A percentile compares a stretch with the other conserved stretches of the same genome.
These are phyloP conservation scores for Eucalyptus polybractea DNA, from an alignment of 345 rosid genomes.

Conservation along the genomic window DNA sequence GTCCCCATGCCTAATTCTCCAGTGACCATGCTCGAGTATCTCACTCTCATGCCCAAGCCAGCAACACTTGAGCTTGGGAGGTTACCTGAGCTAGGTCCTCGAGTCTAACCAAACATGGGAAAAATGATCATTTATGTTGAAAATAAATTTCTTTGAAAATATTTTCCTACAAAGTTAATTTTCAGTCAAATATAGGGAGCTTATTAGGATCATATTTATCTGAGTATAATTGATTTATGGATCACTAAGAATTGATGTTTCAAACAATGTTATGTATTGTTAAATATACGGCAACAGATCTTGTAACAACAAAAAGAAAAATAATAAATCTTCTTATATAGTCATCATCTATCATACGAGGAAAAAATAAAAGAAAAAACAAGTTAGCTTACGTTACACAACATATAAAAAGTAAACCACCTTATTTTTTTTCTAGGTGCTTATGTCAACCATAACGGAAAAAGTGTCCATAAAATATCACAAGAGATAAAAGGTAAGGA, in stretches of 20 bases:
- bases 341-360: background rate
- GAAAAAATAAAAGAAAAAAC: background rate
- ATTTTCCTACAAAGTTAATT: background rate
- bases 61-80: background rate
- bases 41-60: background rate
- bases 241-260: background rate
- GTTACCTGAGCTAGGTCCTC: too few relatives aligned
- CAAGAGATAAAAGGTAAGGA: too few relatives aligned
- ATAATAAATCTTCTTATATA: background rate
- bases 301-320: background rate
- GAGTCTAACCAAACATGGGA: background rate
- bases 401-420: background rate
- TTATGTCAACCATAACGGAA: background rate
- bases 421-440: background rate
- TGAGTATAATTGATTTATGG: background rate
- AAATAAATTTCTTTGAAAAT: background rate
- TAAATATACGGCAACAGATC: background rate
- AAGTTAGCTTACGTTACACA: background rate
- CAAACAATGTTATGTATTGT: background rate
- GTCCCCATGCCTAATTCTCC: too few relatives aligned
- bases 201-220: background rate
- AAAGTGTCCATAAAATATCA: too few relatives aligned
- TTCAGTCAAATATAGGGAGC: background rate
- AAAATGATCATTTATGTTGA: background rate
- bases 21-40: rapidly evolving